Evolutionary conservation across 176 grass and related monocot species (phyloP), one percentile per base, ranked within the genome.

Genomic region (Eremochloa ophiuroides): DNA sequence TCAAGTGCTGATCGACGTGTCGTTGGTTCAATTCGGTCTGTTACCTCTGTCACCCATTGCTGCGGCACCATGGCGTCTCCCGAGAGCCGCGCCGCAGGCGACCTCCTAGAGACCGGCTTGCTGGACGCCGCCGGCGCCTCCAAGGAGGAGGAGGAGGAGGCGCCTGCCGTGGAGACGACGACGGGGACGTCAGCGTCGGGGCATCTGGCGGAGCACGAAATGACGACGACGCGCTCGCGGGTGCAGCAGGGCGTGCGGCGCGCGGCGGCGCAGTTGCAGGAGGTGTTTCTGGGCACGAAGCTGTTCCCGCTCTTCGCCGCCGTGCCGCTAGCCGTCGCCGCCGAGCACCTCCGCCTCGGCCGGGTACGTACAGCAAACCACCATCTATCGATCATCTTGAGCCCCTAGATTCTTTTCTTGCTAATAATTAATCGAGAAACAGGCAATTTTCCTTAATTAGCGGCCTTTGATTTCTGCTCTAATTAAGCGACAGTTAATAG

Each of bases 261-360:
- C 23, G 39, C n/a, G 55, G 63, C 78, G 33, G 78, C 88, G 55
- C 80, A 93, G 65, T 44, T 90, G 55, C 73, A 72, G 48, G 88
- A 88, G 78, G 85, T 93, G 47, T 80, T 93, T 47, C 78, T 90
- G 3, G 87, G 88, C n/a, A 88, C 88, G 41, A 90, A 82, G 73
- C 68, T 93, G 29, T 93, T 76, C 83, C 91, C 91, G 44, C 91
- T 93, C 73, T 93, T 90, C 78, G n/a, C 44, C 33, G 85, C 85
- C 76, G 85, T 88, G 27, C 85, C 88, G 60, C 82, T 93, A 59
- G 88, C 91, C 78, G 41, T 88, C 43, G 88, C 69, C 47, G 91
- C 85, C 18, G 59, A 88, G 26, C 76, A 53, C 30, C 78, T 62
- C 75, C 27, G 30, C 25, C 29, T 88, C 10, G 88, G 78, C 53